Base-by-base conservation (phyloP, 73 alveolate genomes). In the Stentor coeruleus region DNA sequence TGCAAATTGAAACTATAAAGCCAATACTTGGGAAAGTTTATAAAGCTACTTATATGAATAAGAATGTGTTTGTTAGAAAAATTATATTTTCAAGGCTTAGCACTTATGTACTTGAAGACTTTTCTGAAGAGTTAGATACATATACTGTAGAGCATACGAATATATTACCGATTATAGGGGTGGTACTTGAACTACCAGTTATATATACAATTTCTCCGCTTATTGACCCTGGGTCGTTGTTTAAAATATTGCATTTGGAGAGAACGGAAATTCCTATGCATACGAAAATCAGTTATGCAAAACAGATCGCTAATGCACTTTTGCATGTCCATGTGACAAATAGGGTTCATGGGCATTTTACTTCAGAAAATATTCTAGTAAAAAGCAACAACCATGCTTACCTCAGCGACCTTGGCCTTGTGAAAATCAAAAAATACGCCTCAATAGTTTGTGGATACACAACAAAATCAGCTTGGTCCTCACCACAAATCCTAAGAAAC, bases 261-360 rank as follows among this genome's bases (percentile, higher is more conserved):
- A 40, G 39, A 37, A 2, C 26, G 0, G 37, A 1, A 0, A 14
- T 75, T 14, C n/a, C 81, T 20, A 36, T 26, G 26, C 33, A 75
- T 31, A 66, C 14, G 20, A 39, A 39, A 38, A 37, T 20, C n/a
- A 15, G 28, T 39, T 20, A 26, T 0, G 77, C 66, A 66, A 15
- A n/a, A 6, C 35, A 75, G 83, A 15, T 75, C 26, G 83, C 83
- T 6, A 0, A 20, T 39, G 26, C 80, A 2, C 39, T 75, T 14
- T 15, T 14, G 20, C 26, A 15, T 20, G 31, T 75, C 15, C 83
- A 75, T 75, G 77, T 35, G 1, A 14, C 6, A n/a, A 33, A 37
- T 1, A 75, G 39, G 38, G 83, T 75, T 20, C 83, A 75, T 75
- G 83, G 83, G 80, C 83, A 75, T 40, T 38, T 75, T 31, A 75